These are phyloP conservation scores for Starmerella etchellsii DNA, from an alignment of 805 yeast genomes.

Conservation along the genomic window DNA sequence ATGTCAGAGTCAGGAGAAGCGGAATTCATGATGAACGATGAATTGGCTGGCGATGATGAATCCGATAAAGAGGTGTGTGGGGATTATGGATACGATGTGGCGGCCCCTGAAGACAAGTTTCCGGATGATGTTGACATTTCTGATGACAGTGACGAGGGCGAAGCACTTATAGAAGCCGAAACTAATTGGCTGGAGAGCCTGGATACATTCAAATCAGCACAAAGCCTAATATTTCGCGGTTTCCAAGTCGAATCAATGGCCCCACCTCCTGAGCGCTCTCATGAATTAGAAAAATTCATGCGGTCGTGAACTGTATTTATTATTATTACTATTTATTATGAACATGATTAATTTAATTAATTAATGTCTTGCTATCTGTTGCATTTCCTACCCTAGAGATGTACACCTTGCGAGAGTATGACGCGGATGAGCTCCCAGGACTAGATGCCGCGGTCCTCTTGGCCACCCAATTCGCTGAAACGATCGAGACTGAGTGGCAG, in stretches of 20 bases:
- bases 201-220: neutral
- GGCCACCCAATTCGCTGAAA: conserved; percentile 16
- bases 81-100: too few species aligned
- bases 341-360: too few species aligned
- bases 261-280: neutral
- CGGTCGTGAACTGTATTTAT: too few species aligned
- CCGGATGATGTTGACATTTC: too few species aligned
- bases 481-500: conserved; percentile 19
- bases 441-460: conserved; percentile 14
- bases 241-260: neutral
- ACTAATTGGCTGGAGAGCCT: conserved; percentile 4
- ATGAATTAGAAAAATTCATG: neutral
- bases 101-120: too few species aligned
- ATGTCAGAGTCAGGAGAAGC: neutral
- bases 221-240: neutral
- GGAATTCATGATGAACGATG: too few species aligned
- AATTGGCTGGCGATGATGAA: too few species aligned
- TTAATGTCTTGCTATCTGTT: neutral
- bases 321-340: too few species aligned
- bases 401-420: conserved; percentile 18
- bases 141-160: too few species aligned
- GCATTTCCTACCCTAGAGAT: neutral
- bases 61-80: too few species aligned
- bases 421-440: conserved; percentile 18
- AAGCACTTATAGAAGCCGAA: neutral